A percentile compares a stretch with the other conserved stretches of the same genome.
Evolutionary conservation across 768 basidiomycete genomes (phyloP).

Genomic region (Mycena capillaripes): DNA sequence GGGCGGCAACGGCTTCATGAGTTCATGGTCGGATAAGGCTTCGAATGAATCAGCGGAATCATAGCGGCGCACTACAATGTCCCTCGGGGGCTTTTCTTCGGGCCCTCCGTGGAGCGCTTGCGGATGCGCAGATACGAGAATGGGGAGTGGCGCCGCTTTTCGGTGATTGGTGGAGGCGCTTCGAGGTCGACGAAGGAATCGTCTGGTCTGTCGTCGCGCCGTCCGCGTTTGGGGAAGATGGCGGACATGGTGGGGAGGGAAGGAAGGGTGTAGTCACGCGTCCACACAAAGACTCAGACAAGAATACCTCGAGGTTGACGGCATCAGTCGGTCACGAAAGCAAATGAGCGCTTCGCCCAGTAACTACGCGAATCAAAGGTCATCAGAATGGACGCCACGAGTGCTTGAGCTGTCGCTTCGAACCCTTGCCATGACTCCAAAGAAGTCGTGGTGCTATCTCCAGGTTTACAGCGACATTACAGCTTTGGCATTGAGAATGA

Average conservation of each 20-base stretch:
- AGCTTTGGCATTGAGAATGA: no score
- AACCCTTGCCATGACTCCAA: neutral
- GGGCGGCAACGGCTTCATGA: constrained; percentile 25
- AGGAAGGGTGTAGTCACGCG: constrained; percentile 1
- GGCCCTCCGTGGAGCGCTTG: constrained; percentile 31
- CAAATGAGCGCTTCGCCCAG: constrained; percentile 9
- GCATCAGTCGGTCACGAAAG: constrained; percentile 1
- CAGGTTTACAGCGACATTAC: neutral
- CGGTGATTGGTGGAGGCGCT: constrained; percentile 14
- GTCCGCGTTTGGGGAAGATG: constrained; percentile 29
- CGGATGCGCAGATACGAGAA: constrained; percentile 31
- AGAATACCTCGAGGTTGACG: constrained; percentile 7
- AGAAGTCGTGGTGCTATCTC: neutral
- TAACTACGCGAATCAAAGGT: neutral
- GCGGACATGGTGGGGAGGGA: constrained; percentile 20
- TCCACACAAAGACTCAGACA: constrained; percentile 2
- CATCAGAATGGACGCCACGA: neutral
- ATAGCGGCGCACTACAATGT: constrained; percentile 13
- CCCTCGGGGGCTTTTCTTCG: neutral
- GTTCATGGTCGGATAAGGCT: neutral
- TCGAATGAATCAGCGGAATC: constrained; percentile 2
- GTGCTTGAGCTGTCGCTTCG: neutral
- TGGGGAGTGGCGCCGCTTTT: constrained; percentile 32
- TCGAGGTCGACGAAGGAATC: constrained; percentile 33
- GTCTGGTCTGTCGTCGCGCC: constrained; percentile 20